These are phyloP conservation scores for Parathielavia appendiculata DNA, from an alignment of 495 filamentous ascomycete species.

Conservation along the genomic window DNA sequence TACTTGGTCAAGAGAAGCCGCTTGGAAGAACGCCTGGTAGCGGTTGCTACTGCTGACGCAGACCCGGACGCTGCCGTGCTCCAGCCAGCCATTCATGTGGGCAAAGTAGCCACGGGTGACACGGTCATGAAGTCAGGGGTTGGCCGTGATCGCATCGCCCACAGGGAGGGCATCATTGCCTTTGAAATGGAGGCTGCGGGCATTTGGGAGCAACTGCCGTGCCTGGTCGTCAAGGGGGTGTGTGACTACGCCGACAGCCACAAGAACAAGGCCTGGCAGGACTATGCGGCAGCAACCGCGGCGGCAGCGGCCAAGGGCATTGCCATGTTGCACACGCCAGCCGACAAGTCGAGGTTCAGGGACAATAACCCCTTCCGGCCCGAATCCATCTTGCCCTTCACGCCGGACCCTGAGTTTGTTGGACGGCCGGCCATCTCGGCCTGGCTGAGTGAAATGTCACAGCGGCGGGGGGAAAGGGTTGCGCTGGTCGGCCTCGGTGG, in stretches of 20 bases:
- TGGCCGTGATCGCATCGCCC: slow-evolving; percentile 26
- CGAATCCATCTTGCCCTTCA: background rate
- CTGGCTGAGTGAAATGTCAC: slow-evolving; percentile 1
- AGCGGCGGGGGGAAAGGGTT: background rate
- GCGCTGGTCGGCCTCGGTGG: slow-evolving; percentile 27
- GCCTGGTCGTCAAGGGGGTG: slow-evolving; percentile 38
- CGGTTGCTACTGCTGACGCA: background rate
- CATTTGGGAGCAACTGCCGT: slow-evolving; percentile 35
- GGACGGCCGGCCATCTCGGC: background rate
- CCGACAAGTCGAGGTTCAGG: background rate
- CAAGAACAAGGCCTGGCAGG: slow-evolving; percentile 43
- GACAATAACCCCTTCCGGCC: background rate
- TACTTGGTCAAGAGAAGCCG: slow-evolving; percentile 17
- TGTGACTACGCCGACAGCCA: slow-evolving; percentile 45
- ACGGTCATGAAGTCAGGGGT: slow-evolving; percentile 29
- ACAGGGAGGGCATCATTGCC: slow-evolving; percentile 27
- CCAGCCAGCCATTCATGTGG: slow-evolving; percentile 21
- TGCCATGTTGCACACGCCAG: background rate
- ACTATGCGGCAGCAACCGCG: slow-evolving; percentile 38
- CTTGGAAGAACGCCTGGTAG: slow-evolving; percentile 3
- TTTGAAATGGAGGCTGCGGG: slow-evolving; percentile 48
- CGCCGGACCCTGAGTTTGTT: slow-evolving; percentile 12
- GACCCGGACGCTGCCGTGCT: background rate
- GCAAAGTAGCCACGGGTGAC: slow-evolving; percentile 28
- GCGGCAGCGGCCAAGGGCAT: slow-evolving; percentile 26